A percentile compares a stretch with the other conserved stretches of the same genome.
Conservation (phyloP, 73 alveolate genomes). For the Uronychia binucleata region DNA sequence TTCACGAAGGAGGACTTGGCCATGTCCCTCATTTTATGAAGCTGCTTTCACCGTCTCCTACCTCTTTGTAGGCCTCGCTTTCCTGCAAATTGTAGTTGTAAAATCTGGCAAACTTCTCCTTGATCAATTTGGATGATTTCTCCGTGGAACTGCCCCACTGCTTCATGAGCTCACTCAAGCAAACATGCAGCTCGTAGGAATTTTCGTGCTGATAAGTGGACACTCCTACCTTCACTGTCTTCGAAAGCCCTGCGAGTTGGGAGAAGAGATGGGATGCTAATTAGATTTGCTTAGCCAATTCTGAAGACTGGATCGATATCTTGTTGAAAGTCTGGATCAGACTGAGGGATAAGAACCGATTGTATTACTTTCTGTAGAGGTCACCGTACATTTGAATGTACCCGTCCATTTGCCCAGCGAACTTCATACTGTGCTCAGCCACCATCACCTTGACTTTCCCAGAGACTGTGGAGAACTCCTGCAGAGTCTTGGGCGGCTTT, state of each 20-base stretch:
- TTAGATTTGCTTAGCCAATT: neutral
- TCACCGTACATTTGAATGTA: neutral
- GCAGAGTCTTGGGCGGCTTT: neutral
- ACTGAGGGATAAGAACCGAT: neutral
- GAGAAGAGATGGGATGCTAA: neutral
- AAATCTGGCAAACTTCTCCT: neutral
- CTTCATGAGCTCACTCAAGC: slow-evolving; percentile 4
- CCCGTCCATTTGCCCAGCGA: neutral
- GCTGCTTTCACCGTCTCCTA: neutral
- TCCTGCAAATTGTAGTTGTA: neutral
- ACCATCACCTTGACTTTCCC: neutral
- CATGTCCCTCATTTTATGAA: neutral
- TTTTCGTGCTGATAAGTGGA: neutral
- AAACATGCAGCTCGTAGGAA: neutral
- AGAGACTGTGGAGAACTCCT: neutral
- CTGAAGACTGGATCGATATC: neutral
- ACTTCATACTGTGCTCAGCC: neutral
- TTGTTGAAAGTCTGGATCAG: neutral
- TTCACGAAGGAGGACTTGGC: neutral
- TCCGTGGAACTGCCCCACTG: slow-evolving; percentile 1
- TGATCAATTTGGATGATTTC: neutral
- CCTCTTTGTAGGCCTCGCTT: neutral
- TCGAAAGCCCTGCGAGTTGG: neutral
- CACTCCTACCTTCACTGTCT: neutral
- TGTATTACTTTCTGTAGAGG: neutral